phyloP scores from a whole-genome alignment of 208 protist species.

The Trichomonas vaginalis region DNA sequence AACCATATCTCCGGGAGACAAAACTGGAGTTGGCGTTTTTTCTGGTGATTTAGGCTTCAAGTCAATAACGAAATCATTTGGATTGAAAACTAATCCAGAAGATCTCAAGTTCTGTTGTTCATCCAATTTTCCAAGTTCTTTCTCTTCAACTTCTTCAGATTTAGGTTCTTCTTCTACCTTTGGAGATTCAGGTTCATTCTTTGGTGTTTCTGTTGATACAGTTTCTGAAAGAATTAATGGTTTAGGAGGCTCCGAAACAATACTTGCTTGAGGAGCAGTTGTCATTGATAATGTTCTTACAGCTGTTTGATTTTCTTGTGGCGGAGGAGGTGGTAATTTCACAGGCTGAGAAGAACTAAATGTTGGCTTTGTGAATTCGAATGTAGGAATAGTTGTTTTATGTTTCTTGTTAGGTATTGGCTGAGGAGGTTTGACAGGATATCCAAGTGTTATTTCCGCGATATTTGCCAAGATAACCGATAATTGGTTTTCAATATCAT shows the following conservation, averaged over 20 bases:
- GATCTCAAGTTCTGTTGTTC: background rate
- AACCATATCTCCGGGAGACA: background rate
- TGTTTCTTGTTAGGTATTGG: background rate
- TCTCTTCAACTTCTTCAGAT: background rate
- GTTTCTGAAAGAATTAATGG: background rate
- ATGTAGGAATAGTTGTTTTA: background rate
- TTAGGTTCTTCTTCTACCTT: too few relatives aligned
- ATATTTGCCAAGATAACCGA: background rate
- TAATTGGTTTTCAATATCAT: background rate
- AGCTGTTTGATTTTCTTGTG: background rate
- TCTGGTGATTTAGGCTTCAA: background rate
- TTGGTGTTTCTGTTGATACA: background rate
- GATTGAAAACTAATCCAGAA: background rate
- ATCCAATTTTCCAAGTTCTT: background rate
- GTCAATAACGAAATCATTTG: background rate
- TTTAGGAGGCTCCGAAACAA: background rate
- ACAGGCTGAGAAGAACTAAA: background rate
- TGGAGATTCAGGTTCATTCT: background rate
- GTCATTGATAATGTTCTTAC: background rate
- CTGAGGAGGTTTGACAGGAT: background rate
- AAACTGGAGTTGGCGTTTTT: background rate
- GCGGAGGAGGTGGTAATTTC: background rate
- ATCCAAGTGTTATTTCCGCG: background rate
- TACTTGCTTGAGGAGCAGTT: background rate
- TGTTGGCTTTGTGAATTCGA: background rate